Conservation (phyloP, 257 asterid species). For the Misopates orontium region DNA sequence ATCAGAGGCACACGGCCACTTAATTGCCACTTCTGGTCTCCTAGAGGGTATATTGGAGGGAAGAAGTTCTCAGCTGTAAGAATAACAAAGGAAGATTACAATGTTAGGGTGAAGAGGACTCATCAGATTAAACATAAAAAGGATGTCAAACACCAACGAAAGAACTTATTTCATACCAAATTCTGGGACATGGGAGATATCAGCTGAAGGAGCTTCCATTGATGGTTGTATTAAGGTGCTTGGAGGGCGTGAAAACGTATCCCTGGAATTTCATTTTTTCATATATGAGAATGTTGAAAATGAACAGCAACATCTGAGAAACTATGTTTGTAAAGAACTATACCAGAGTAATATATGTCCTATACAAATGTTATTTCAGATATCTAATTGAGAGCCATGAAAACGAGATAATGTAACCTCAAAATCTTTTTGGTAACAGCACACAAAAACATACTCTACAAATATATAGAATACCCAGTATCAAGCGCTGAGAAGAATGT, state of each 20-base stretch:
- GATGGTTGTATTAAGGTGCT: conserved; percentile 92
- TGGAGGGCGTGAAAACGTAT: conserved; percentile 90
- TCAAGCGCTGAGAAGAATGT: conserved; percentile 8
- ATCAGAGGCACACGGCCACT: conserved; percentile 64
- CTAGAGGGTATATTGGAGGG: conserved; percentile 94
- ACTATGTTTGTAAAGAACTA: conserved; percentile 11
- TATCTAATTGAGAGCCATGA: conserved; percentile 20
- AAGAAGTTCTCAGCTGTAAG: conserved; percentile 70
- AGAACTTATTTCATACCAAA: conserved; percentile 59
- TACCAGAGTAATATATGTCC: not conserved
- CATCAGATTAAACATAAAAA: conserved; percentile 20
- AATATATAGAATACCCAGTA: conserved; percentile 23
- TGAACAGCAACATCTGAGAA: conserved; percentile 21
- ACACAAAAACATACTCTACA: conserved; percentile 8
- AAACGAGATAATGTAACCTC: not conserved
- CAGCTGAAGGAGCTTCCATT: conserved; percentile 54
- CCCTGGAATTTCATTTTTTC: conserved; percentile 62
- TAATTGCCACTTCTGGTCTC: conserved; percentile 65
- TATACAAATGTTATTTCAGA: conserved; percentile 13
- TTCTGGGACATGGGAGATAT: conserved; percentile 56
- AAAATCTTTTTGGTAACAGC: conserved; percentile 1
- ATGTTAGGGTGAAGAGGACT: conserved; percentile 21
- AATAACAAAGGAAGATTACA: conserved; percentile 29
- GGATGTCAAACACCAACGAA: conserved; percentile 26
- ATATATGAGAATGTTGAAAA: conserved; percentile 18